phyloP scores from a whole-genome alignment of 352 stramenopile species.

The Phytophthora palmivora region DNA sequence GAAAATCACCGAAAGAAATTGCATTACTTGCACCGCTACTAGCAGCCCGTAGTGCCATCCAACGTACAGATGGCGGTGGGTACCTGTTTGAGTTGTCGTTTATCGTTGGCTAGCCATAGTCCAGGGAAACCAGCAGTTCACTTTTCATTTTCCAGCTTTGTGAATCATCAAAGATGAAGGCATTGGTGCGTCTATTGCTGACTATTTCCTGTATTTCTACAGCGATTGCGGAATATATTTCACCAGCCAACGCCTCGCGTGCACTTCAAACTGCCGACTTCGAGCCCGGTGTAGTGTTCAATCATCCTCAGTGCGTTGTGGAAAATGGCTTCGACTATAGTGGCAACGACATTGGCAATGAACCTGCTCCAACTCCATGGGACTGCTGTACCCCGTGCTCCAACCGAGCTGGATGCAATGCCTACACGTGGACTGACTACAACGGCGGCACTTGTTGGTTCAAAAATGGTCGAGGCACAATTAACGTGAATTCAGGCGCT shows the following conservation, averaged over 20 bases:
- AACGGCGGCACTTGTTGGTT: constrained; percentile 52
- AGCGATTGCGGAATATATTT: background rate
- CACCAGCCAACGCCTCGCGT: constrained; percentile 3
- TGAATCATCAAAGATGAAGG: constrained; percentile 8
- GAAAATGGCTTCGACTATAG: constrained; percentile 40
- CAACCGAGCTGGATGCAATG: constrained; percentile 31
- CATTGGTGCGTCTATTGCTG: background rate
- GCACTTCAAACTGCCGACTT: constrained; percentile 19
- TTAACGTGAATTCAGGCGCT: constrained; percentile 23
- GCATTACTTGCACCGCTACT: too few relatives aligned
- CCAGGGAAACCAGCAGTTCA: too few relatives aligned
- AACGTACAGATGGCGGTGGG: too few relatives aligned
- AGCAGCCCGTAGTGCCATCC: too few relatives aligned
- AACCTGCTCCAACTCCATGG: constrained; percentile 6
- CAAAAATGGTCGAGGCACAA: constrained; percentile 31
- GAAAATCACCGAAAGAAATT: too few relatives aligned
- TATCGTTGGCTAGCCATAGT: too few relatives aligned
- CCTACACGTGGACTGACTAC: constrained; percentile 51
- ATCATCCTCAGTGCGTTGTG: constrained; percentile 29
- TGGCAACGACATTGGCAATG: constrained; percentile 43
- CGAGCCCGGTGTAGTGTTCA: constrained; percentile 20
- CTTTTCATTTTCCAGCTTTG: too few relatives aligned
- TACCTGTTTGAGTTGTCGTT: too few relatives aligned
- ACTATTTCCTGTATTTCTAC: background rate
- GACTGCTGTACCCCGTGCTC: constrained; percentile 35